phyloP scores from a whole-genome alignment of 768 basidiomycete species.

The Tylopilus sp. region DNA sequence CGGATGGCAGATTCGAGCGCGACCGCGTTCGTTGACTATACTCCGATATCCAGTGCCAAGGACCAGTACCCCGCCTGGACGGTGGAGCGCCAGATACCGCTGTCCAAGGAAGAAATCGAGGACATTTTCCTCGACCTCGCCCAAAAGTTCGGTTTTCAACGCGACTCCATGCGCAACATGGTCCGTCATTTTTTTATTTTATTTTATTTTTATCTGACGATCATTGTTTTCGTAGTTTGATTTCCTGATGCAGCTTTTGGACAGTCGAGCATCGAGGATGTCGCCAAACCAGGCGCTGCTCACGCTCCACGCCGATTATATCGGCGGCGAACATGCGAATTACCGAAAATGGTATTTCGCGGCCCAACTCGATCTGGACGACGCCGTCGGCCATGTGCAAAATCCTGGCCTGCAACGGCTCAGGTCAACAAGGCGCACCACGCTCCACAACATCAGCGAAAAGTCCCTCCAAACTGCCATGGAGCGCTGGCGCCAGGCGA shows the following conservation, averaged over 20 bases:
- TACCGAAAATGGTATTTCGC: conserved; percentile 99
- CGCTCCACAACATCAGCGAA: conserved; percentile 53
- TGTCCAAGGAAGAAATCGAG: conserved; percentile 99
- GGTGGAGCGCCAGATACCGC: conserved; percentile 86
- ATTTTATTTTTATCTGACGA: conserved; percentile 6
- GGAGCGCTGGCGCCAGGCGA: conserved; percentile 93
- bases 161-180: conserved; percentile 95
- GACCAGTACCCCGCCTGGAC: conserved; percentile 97
- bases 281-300: conserved; percentile 92
- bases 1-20: conserved; percentile 66
- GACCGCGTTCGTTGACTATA: conserved; percentile 68
- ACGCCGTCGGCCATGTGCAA: conserved; percentile 88
- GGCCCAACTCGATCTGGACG: conserved; percentile 96
- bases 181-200: conserved; percentile 40
- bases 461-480: conserved; percentile 79
- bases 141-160: conserved; percentile 98
- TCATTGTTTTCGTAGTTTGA: conserved; percentile 63
- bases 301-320: conserved; percentile 97
- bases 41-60: conserved; percentile 49
- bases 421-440: conserved; percentile 62
- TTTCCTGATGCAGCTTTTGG: conserved; percentile 95
- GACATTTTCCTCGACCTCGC: conserved; percentile 96
- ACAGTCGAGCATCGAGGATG: conserved; percentile 96
- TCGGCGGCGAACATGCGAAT: conserved; percentile 97
- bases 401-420: conserved; percentile 88